Evolutionary conservation across 352 stramenopile species (phyloP).

Genomic region (Pythium dissimile): DNA sequence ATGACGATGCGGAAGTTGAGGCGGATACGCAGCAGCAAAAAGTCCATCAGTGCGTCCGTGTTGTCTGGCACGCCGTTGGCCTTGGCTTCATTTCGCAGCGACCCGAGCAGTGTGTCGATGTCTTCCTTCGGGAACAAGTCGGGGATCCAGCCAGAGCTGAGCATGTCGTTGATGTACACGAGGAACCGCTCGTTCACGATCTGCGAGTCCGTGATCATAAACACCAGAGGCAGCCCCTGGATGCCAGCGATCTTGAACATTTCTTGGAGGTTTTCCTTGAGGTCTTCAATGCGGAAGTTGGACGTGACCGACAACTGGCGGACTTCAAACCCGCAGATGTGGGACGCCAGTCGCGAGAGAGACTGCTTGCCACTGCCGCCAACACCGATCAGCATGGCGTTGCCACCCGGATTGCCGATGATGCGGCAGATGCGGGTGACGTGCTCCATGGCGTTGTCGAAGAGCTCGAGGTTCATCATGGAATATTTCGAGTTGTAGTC

Average conservation of each 20-base stretch:
- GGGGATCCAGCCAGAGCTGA: conserved; percentile 92
- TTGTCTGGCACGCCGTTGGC: conserved; percentile 92
- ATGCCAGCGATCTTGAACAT: conserved; percentile 96
- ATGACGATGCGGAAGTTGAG: conserved; percentile 96
- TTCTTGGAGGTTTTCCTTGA: conserved; percentile 96
- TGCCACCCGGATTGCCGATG: conserved; percentile 95
- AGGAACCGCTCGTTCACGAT: conserved; percentile 98
- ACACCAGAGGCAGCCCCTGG: conserved; percentile 92
- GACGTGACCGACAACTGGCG: conserved; percentile 94
- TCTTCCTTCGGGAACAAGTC: conserved; percentile 98
- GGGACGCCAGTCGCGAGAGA: conserved; percentile 93
- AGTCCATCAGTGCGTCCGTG: conserved; percentile 93
- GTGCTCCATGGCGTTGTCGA: conserved; percentile 97
- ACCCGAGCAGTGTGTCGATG: conserved; percentile 89
- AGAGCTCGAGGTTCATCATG: conserved; percentile 98
- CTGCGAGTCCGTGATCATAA: conserved; percentile 98
- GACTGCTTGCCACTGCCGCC: conserved; percentile 96
- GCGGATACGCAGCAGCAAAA: conserved; percentile 93
- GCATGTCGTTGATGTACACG: conserved; percentile 98
- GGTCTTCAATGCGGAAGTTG: conserved; percentile 95
- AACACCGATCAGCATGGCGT: conserved; percentile 97
- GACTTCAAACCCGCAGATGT: conserved; percentile 97
- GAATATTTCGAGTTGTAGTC: conserved; percentile 97
- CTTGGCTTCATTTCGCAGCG: conserved; percentile 94
- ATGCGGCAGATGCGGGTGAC: conserved; percentile 96